A percentile compares a stretch with the other conserved stretches of the same genome.
Conservation (phyloP, 2,329 filamentous ascomycete genomes). For the Colletotrichum gigasporum region DNA sequence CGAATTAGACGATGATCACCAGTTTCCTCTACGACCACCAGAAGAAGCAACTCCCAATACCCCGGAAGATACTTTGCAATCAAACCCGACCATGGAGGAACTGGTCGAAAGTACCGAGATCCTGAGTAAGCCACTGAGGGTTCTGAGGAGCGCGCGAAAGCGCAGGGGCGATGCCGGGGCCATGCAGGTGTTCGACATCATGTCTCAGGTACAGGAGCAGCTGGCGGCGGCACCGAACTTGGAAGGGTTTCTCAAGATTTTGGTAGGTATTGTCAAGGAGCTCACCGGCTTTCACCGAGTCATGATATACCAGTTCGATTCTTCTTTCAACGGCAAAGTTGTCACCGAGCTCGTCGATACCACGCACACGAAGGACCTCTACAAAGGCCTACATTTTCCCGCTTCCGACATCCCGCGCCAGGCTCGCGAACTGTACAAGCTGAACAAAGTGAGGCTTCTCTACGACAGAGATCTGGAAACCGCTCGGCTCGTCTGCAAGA, state of each 20-base stretch:
- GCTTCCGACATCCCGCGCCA: constrained; percentile 88
- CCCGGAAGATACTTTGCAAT: constrained; percentile 78
- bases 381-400: constrained; percentile 88
- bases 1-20: constrained; percentile 80
- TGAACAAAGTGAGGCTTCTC: constrained; percentile 88
- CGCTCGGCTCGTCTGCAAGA: constrained; percentile 82
- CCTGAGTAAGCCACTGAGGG: constrained; percentile 78
- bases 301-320: constrained; percentile 93
- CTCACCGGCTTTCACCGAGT: constrained; percentile 91
- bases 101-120: constrained; percentile 79
- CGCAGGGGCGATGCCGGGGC: constrained; percentile 81
- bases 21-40: constrained; percentile 72
- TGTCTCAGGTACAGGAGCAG: constrained; percentile 92
- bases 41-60: constrained; percentile 68
- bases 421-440: constrained; percentile 86
- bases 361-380: constrained; percentile 80
- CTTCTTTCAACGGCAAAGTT: constrained; percentile 83
- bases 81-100: constrained; percentile 78
- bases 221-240: constrained; percentile 76
- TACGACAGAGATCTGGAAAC: constrained; percentile 87
- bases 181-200: constrained; percentile 91
- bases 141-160: constrained; percentile 79
- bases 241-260: constrained; percentile 79
- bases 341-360: constrained; percentile 90
- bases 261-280: constrained; percentile 89